Evolutionary conservation across 2,329 filamentous ascomycete species (phyloP).

Genomic region (Fusarium beomiforme): DNA sequence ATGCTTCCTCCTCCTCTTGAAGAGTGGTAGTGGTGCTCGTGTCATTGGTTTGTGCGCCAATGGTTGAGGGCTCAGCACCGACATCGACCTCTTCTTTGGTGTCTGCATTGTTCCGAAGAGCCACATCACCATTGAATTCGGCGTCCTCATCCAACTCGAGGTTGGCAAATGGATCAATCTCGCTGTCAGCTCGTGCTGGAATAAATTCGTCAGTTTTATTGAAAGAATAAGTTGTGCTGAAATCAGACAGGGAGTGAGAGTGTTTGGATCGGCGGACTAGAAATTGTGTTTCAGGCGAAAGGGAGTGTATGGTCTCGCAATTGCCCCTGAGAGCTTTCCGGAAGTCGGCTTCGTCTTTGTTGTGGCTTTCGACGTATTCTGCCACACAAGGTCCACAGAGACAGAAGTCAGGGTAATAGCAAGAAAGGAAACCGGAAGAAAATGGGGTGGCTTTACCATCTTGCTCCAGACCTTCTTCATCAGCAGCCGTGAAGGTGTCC

Average conservation of each 20-base stretch:
- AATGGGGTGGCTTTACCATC: slow-evolving; percentile 39
- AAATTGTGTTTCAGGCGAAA: neutral
- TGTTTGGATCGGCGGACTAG: slow-evolving; percentile 4
- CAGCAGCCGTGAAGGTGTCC: slow-evolving; percentile 5
- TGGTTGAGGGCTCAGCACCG: slow-evolving; percentile 14
- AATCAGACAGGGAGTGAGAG: slow-evolving; percentile 16
- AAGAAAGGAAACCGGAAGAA: slow-evolving; percentile 17
- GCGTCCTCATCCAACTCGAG: slow-evolving; percentile 38
- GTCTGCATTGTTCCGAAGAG: slow-evolving; percentile 25
- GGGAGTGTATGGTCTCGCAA: neutral
- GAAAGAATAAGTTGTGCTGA: slow-evolving; percentile 33
- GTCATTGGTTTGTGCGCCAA: slow-evolving; percentile 28
- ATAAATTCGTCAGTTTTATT: slow-evolving; percentile 40
- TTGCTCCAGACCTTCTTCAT: slow-evolving; percentile 24
- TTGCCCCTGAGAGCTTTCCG: slow-evolving; percentile 10
- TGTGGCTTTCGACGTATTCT: slow-evolving; percentile 26
- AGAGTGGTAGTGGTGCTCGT: slow-evolving; percentile 48
- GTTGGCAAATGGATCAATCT: slow-evolving; percentile 40
- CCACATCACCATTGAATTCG: slow-evolving; percentile 29
- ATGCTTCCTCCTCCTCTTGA: slow-evolving; percentile 46
- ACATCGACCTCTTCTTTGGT: slow-evolving; percentile 28
- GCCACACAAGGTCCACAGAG: slow-evolving; percentile 29
- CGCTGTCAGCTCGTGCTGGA: slow-evolving; percentile 39
- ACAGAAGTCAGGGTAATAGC: slow-evolving; percentile 34
- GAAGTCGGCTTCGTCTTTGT: slow-evolving; percentile 28